Percentiles rank a stretch among this genome's conserved stretches.
Conservation (phyloP, 2,329 filamentous ascomycete species). For the Eutypa lata region DNA sequence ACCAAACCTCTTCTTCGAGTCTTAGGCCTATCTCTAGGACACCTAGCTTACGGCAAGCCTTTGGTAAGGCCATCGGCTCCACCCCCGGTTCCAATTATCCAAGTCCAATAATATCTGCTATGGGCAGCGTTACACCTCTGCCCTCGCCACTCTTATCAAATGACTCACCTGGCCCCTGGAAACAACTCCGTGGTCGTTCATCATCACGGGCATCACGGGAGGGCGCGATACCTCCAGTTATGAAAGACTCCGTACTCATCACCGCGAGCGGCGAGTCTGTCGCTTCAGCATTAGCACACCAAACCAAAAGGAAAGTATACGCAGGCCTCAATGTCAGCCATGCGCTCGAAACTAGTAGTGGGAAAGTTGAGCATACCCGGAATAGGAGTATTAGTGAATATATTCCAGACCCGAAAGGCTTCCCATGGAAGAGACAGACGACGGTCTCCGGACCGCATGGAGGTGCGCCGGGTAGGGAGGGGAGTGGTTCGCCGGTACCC, state of each 20-base stretch:
- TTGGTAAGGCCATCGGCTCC: slow-evolving; percentile 50
- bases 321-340: slow-evolving; percentile 39
- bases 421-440: slow-evolving; percentile 69
- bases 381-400: slow-evolving; percentile 91
- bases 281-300: slow-evolving; percentile 46
- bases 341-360: slow-evolving; percentile 23
- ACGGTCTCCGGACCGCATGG: slow-evolving; percentile 65
- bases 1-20: slow-evolving; percentile 41
- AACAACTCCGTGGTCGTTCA: slow-evolving; percentile 46
- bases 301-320: slow-evolving; percentile 57
- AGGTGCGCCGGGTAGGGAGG: slow-evolving; percentile 29
- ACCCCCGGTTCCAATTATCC: slow-evolving; percentile 66
- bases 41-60: slow-evolving; percentile 58
- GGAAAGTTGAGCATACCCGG: slow-evolving; percentile 50
- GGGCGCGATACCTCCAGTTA: slow-evolving; percentile 30
- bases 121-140: slow-evolving; percentile 75
- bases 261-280: slow-evolving; percentile 51
- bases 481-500: slow-evolving; percentile 36
- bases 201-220: slow-evolving; percentile 35
- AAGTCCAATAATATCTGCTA: slow-evolving; percentile 70
- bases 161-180: slow-evolving; percentile 67
- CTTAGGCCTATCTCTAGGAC: slow-evolving; percentile 55
- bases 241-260: slow-evolving; percentile 46
- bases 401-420: slow-evolving; percentile 66
- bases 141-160: slow-evolving; percentile 68